Evolutionary conservation across 192 early-diverging fungal species (phyloP).

Genomic region (Backusella westeae): DNA sequence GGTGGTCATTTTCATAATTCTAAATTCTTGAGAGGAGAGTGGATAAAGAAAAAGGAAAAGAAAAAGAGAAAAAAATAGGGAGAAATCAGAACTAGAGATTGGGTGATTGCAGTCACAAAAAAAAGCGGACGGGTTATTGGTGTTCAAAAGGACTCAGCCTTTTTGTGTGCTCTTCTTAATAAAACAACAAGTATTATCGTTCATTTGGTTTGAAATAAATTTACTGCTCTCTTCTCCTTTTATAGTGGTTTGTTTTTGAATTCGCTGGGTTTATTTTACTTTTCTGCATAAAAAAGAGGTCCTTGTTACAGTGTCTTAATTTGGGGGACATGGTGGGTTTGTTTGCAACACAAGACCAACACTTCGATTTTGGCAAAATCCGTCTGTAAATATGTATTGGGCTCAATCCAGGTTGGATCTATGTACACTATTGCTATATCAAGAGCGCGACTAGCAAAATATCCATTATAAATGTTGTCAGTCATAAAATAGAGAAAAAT

Average conservation of each 20-base stretch:
- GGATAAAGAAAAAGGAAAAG: neutral
- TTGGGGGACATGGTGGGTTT: too few species aligned
- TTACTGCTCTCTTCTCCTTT: neutral
- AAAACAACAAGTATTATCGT: neutral
- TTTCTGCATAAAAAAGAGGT: neutral
- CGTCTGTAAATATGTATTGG: too few species aligned
- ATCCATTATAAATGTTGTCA: too few species aligned
- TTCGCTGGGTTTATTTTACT: neutral
- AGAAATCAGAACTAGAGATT: neutral
- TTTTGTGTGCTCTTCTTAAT: neutral
- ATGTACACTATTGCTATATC: too few species aligned
- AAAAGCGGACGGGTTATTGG: neutral
- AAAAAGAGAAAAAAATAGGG: neutral
- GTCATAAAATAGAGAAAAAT: too few species aligned
- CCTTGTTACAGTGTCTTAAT: too few species aligned
- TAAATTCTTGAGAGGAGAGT: neutral
- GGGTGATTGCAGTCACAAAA: neutral
- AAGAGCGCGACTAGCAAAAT: too few species aligned
- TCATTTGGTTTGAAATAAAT: neutral
- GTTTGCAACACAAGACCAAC: too few species aligned
- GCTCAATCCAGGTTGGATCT: too few species aligned
- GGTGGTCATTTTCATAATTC: conserved; percentile 12
- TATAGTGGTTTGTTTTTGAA: neutral
- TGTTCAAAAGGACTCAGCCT: neutral
- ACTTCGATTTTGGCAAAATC: too few species aligned